Percentiles rank a stretch among this genome's conserved stretches.
These are phyloP conservation scores for Hordeum pubiflorum DNA, from an alignment of 202 grass and related monocot genomes.

Conservation along the genomic window DNA sequence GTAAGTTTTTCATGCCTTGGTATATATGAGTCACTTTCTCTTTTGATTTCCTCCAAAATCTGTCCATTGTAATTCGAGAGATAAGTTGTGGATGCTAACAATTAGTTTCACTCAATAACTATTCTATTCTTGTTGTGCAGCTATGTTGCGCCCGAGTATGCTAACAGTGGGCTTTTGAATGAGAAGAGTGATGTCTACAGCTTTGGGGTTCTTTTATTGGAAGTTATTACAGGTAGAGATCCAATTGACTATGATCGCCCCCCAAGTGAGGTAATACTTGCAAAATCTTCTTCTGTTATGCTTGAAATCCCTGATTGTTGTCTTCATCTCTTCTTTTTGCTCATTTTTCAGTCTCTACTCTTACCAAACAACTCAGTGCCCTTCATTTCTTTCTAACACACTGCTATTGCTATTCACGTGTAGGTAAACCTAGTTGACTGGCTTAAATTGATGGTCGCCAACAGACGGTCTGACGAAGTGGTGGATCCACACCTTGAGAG, in stretches of 20 bases:
- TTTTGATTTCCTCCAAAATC: slow-evolving; percentile 1
- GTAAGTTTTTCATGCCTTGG: slow-evolving; percentile 34
- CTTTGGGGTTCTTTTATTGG: slow-evolving; percentile 94
- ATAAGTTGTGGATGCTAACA: not conserved
- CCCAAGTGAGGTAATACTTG: slow-evolving; percentile 72
- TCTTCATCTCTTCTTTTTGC: not conserved
- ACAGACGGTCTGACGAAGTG: slow-evolving; percentile 77
- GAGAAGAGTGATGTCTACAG: slow-evolving; percentile 99
- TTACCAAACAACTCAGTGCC: not conserved
- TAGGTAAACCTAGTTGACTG: slow-evolving; percentile 98
- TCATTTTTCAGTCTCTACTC: not conserved
- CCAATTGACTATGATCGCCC: slow-evolving; percentile 86
- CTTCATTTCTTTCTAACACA: slow-evolving; percentile 3
- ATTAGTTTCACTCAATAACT: not conserved
- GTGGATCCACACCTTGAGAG: slow-evolving; percentile 82
- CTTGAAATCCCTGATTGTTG: not conserved
- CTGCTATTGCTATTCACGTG: slow-evolving; percentile 15
- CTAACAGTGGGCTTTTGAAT: slow-evolving; percentile 91
- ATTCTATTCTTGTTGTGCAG: slow-evolving; percentile 33
- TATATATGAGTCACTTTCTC: not conserved
- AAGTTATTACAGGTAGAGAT: slow-evolving; percentile 96
- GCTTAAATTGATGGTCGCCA: slow-evolving; percentile 98
- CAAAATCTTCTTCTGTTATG: not conserved
- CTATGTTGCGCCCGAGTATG: slow-evolving; percentile 97
- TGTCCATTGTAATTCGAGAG: not conserved